Base-by-base conservation (phyloP, 202 grass and related monocot genomes). In the Cymbopogon flexuosus region DNA sequence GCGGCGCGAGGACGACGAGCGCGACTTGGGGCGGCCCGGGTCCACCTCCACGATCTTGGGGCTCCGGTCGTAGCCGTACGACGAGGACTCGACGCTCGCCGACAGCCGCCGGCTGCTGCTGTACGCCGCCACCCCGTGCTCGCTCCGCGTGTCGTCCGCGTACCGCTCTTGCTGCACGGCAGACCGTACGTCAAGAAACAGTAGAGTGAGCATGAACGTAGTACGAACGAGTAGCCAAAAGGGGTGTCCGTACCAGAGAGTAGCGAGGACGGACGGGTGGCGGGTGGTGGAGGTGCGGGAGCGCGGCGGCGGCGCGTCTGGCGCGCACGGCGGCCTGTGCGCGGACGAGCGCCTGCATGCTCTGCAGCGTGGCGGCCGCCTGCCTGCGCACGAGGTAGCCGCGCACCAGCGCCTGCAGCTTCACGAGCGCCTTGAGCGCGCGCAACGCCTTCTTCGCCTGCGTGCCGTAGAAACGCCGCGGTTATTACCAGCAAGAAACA, bases 31-130 rank as follows among this genome's bases (percentile, higher is more conserved):
- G 13, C 96, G 90, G 9, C 89, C 79, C 6, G 92, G 89, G 75
- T 99, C 96, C 40, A 99, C 89, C 76, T 96, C 96, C 18, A 99
- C 96, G 43, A 96, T 95, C 86, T 99, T 99, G 2, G 96, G 92
- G 83, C 96, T 99, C 80, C 74, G 76, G 74, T 96, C 96, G 56
- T 72, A 95, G 19, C 88, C 96, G 83, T 83, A 86, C 52, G 79
- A 89, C 31, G 87, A 86, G 1, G 87, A 92, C 51, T 99, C 96
- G 66, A 95, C 52, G 84, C 80, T 91, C 33, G 96, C 86, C 5
- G 92, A 95, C 69, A 93, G 60, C 58, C 88, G 77, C 12, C 92
- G 83, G 79, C 88, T 83, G 80, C 87, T 83, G 80, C 90, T 61
- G 87, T 87, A 93, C 68, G 88, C 68, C 8, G 92, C 47, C 9